These are phyloP conservation scores for Sporisorium scitamineum DNA, from an alignment of 1,284 basidiomycete species.

Conservation along the genomic window DNA sequence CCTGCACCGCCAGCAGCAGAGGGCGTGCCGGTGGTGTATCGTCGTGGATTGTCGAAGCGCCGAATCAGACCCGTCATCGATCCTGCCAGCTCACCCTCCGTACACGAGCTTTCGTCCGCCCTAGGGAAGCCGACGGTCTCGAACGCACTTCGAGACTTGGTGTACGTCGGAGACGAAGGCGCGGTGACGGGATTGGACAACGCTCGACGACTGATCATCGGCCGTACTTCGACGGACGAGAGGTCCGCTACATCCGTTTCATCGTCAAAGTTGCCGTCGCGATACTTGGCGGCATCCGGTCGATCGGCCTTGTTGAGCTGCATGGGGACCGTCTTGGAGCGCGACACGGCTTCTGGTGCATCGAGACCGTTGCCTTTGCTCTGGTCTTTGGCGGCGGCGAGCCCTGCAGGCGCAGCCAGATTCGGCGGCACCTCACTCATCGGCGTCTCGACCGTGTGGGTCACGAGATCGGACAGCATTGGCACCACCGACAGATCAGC, in stretches of 20 bases:
- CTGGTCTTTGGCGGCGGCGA: not conserved
- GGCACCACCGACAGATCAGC: slow-evolving; percentile 38
- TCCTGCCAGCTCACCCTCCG: slow-evolving; percentile 49
- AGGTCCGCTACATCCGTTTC: slow-evolving; percentile 47
- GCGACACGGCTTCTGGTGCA: slow-evolving; percentile 13
- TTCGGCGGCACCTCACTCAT: slow-evolving; percentile 29
- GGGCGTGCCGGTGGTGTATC: slow-evolving; percentile 20
- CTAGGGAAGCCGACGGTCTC: slow-evolving; percentile 28
- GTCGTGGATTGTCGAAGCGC: slow-evolving; percentile 49
- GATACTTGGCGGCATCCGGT: slow-evolving; percentile 20
- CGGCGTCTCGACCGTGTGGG: slow-evolving; percentile 34
- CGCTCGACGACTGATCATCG: slow-evolving; percentile 37
- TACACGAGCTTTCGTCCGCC: slow-evolving; percentile 62
- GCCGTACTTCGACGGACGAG: slow-evolving; percentile 43
- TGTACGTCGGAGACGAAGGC: slow-evolving; percentile 41
- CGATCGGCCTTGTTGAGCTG: slow-evolving; percentile 33
- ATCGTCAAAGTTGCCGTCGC: slow-evolving; percentile 44
- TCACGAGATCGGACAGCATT: slow-evolving; percentile 39
- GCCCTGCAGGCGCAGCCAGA: slow-evolving; percentile 7
- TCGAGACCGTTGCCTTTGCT: not conserved
- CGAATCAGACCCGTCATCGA: slow-evolving; percentile 37
- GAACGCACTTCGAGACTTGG: slow-evolving; percentile 21
- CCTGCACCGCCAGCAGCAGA: slow-evolving; percentile 2
- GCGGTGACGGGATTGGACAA: slow-evolving; percentile 41
- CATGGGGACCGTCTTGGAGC: slow-evolving; percentile 26